A percentile compares a stretch with the other conserved stretches of the same genome.
Conservation (phyloP, 2,329 filamentous ascomycete species). For the Aureobasidium namibiae region DNA sequence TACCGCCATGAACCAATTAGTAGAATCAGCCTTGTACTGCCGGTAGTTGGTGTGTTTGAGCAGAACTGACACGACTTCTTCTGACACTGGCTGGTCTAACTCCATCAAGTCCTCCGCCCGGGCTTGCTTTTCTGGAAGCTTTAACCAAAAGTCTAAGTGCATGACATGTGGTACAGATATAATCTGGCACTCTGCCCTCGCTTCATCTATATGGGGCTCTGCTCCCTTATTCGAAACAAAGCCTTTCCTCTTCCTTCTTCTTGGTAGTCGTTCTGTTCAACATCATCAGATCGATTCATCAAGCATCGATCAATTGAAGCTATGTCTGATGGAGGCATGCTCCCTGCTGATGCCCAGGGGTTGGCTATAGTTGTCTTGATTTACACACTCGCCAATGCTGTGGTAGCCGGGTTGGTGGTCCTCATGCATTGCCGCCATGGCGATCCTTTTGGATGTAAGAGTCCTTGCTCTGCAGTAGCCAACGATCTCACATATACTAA, state of each 20-base stretch:
- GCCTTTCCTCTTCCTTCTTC: background rate
- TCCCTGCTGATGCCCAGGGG: slow-evolving; percentile 1
- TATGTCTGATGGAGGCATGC: slow-evolving; percentile 8
- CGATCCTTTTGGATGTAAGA: slow-evolving; percentile 5
- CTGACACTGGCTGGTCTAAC: background rate
- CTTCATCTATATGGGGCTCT: slow-evolving; percentile 1
- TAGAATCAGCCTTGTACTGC: background rate
- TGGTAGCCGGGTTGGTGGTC: background rate
- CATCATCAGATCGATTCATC: background rate
- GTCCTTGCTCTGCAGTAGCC: background rate
- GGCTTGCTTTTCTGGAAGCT: background rate
- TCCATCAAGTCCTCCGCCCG: background rate
- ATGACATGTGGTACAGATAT: background rate
- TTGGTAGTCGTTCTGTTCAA: background rate
- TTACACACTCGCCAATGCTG: background rate
- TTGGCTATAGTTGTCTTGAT: background rate
- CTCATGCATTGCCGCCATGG: slow-evolving; percentile 4
- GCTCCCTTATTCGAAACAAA: background rate
- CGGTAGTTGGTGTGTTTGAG: too few relatives aligned
- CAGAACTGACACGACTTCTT: background rate
- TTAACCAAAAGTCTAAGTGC: background rate
- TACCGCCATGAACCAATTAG: background rate
- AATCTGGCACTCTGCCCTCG: background rate
- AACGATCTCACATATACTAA: background rate
- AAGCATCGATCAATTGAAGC: background rate